These are phyloP conservation scores for Blastomyces silverae DNA, from an alignment of 2,329 filamentous ascomycete genomes.

Conservation along the genomic window DNA sequence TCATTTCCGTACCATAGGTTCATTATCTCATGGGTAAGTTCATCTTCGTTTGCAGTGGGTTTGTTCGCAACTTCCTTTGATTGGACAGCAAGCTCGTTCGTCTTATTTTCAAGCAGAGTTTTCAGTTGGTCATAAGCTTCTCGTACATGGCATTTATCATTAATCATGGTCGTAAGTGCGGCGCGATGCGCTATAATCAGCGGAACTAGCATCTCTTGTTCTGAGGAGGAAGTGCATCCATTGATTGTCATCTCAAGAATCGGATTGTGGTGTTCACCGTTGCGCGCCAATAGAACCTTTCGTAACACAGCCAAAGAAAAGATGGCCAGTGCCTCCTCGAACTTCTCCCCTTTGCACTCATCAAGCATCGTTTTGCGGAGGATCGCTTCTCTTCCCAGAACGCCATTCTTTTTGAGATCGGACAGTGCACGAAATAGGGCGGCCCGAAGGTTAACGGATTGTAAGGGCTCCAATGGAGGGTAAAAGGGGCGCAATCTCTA, in stretches of 20 bases:
- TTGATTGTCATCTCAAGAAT: slow-evolving; percentile 29
- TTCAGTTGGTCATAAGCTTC: slow-evolving; percentile 58
- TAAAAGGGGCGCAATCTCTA: slow-evolving; percentile 88
- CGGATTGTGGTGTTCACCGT: slow-evolving; percentile 23
- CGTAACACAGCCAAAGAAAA: slow-evolving; percentile 81
- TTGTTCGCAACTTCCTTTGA: slow-evolving; percentile 26
- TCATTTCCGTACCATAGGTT: slow-evolving; percentile 73
- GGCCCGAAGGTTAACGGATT: slow-evolving; percentile 82
- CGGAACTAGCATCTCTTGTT: slow-evolving; percentile 48
- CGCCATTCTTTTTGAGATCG: slow-evolving; percentile 78
- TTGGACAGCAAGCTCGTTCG: slow-evolving; percentile 45
- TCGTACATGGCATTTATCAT: slow-evolving; percentile 54
- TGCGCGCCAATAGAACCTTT: slow-evolving; percentile 46
- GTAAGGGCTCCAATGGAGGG: slow-evolving; percentile 79
- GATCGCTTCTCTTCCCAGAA: slow-evolving; percentile 69
- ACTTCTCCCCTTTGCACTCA: slow-evolving; percentile 84
- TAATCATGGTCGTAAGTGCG: slow-evolving; percentile 55
- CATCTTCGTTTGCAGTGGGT: slow-evolving; percentile 38
- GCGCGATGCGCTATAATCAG: slow-evolving; percentile 67
- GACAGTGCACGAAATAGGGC: slow-evolving; percentile 75
- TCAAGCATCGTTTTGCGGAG: slow-evolving; percentile 93
- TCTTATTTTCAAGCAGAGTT: slow-evolving; percentile 57
- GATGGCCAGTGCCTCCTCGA: slow-evolving; percentile 75
- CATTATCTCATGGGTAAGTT: slow-evolving; percentile 49
- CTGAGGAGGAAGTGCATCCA: slow-evolving; percentile 43